Percentiles rank a stretch among this genome's conserved stretches.
Conservation (phyloP, 257 asterid species). For the Nicotiana attenuata region DNA sequence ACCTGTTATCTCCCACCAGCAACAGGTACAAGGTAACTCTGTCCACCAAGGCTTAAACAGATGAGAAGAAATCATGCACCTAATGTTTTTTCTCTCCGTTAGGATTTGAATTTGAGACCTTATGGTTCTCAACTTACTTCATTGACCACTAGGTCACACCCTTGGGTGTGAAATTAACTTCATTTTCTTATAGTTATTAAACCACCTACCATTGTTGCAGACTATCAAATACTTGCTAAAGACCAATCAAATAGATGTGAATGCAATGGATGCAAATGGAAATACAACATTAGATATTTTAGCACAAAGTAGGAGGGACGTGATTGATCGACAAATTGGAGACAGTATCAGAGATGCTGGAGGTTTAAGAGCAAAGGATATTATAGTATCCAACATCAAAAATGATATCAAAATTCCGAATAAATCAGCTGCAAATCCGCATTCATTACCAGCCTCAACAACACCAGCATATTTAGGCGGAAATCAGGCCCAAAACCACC, state of each 20-base stretch:
- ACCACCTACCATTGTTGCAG: conserved; percentile 23
- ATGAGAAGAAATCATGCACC: no score
- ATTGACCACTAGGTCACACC: no score
- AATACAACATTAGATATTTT: conserved; percentile 36
- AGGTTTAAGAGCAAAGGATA: conserved; percentile 9
- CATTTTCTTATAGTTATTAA: not conserved
- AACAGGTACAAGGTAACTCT: no score
- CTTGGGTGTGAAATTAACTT: not conserved
- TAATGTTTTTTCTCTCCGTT: no score
- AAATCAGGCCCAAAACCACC: not conserved
- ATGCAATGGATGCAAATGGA: conserved; percentile 22
- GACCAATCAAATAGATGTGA: conserved; percentile 16
- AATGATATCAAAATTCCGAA: not conserved
- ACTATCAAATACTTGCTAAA: conserved; percentile 21
- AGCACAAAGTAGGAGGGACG: conserved; percentile 18
- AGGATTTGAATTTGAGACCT: no score
- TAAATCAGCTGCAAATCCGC: not conserved
- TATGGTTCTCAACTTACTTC: no score
- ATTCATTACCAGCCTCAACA: not conserved
- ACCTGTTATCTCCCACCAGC: no score
- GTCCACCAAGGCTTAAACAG: no score
- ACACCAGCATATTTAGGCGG: not conserved
- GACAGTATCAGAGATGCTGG: conserved; percentile 23
- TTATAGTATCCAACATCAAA: no score
- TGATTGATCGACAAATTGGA: conserved; percentile 23